Percentiles rank a stretch among this genome's conserved stretches.
Evolutionary conservation across 192 early-diverging fungal genomes (phyloP).

Genomic region (Coemansia asiatica): DNA sequence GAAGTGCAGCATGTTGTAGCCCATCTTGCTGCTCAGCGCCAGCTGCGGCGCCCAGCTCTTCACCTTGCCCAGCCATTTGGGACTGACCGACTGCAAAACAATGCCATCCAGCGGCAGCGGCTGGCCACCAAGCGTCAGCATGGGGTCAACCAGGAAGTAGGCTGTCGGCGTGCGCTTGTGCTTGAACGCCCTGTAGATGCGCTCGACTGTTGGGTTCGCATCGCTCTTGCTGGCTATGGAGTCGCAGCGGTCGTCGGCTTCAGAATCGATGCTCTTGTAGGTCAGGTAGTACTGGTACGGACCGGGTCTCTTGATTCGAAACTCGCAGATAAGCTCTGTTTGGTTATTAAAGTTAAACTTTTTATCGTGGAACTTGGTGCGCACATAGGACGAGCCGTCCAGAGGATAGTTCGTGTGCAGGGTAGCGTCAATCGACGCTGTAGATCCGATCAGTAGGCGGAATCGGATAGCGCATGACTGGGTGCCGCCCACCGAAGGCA

Average conservation of each 20-base stretch:
- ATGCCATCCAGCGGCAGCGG: slow-evolving; percentile 86
- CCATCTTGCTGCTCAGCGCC: slow-evolving; percentile 65
- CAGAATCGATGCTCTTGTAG: slow-evolving; percentile 55
- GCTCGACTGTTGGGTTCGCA: slow-evolving; percentile 34
- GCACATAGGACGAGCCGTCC: slow-evolving; percentile 59
- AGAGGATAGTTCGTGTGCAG: slow-evolving; percentile 88
- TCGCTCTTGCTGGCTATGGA: slow-evolving; percentile 20
- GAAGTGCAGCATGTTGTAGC: slow-evolving; percentile 99
- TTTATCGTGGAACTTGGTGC: slow-evolving; percentile 40
- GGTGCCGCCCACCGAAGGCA: slow-evolving; percentile 30
- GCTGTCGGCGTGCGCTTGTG: slow-evolving; percentile 53
- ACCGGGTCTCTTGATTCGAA: slow-evolving; percentile 67
- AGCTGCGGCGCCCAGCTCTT: slow-evolving; percentile 75
- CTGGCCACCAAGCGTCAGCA: slow-evolving; percentile 58
- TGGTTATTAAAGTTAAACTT: slow-evolving; percentile 50
- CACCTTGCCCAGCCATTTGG: slow-evolving; percentile 94
- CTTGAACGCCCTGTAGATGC: slow-evolving; percentile 39
- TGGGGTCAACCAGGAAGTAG: slow-evolving; percentile 88
- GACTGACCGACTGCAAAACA: slow-evolving; percentile 86
- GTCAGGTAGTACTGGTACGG: slow-evolving; percentile 88
- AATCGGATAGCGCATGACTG: slow-evolving; percentile 74
- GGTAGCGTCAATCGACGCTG: slow-evolving; percentile 68
- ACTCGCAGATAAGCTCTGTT: slow-evolving; percentile 67
- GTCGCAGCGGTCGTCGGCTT: slow-evolving; percentile 17
- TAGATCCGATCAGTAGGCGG: slow-evolving; percentile 74